Percentiles rank a stretch among this genome's conserved stretches.
Evolutionary conservation across 1,284 basidiomycete species (phyloP).

Genomic region (Naganishia sp.): DNA sequence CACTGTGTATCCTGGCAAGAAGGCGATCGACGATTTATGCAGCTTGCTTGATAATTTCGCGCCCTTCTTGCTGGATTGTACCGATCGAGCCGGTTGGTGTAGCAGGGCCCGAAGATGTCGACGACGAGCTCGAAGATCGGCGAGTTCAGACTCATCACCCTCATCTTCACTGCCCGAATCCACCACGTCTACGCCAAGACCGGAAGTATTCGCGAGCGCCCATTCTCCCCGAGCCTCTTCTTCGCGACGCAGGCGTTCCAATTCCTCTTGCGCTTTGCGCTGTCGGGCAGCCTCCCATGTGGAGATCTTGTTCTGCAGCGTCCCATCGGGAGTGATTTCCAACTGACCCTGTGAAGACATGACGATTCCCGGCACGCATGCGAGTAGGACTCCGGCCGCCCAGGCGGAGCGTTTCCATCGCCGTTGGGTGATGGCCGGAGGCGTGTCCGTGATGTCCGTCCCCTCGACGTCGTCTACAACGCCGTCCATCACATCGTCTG

Average conservation of each 20-base stretch:
- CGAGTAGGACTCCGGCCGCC: constrained; percentile 68
- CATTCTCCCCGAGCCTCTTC: constrained; percentile 55
- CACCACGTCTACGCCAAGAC: constrained; percentile 64
- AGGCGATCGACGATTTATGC: constrained; percentile 45
- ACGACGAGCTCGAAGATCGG: constrained; percentile 70
- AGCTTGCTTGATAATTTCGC: constrained; percentile 38
- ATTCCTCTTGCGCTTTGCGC: constrained; percentile 37
- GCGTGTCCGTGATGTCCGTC: constrained; percentile 58
- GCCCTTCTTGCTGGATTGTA: constrained; percentile 24
- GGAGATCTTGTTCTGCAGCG: constrained; percentile 68
- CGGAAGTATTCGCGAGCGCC: constrained; percentile 57
- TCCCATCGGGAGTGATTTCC: constrained; percentile 67
- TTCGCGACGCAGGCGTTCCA: constrained; percentile 28
- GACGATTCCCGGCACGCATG: constrained; percentile 75
- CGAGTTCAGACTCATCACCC: constrained; percentile 69
- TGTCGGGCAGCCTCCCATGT: constrained; percentile 65
- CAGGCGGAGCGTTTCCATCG: constrained; percentile 76
- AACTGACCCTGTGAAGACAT: constrained; percentile 58
- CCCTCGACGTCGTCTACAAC: constrained; percentile 66
- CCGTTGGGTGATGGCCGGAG: constrained; percentile 51
- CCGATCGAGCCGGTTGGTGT: constrained; percentile 41
- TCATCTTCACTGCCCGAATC: constrained; percentile 60
- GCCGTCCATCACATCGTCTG: constrained; percentile 64
- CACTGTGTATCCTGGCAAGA: constrained; percentile 81
- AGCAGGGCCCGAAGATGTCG: constrained; percentile 65